phyloP scores from a whole-genome alignment of 148 eudicot species.

The Heliosperma pusillum region DNA sequence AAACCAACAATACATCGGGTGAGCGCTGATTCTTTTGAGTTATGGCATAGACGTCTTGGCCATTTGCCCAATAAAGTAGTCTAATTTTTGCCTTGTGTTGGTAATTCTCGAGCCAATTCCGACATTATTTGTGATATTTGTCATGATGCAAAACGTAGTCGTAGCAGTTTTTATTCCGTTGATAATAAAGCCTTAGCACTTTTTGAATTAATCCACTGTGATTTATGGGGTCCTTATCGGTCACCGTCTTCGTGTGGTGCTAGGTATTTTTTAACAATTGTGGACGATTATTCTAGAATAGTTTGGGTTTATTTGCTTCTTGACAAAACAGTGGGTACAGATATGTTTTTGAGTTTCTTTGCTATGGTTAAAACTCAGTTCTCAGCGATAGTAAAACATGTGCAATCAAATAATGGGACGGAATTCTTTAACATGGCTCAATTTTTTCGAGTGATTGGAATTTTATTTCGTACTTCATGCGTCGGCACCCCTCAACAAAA shows the following conservation, averaged over 20 bases:
- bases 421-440: neutral
- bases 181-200: neutral
- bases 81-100: neutral
- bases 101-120: neutral
- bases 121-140: neutral
- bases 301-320: no score
- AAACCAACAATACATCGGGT: neutral
- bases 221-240: no score
- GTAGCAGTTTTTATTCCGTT: neutral
- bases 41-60: neutral
- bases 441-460: neutral
- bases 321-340: no score
- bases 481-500: neutral
- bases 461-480: no score
- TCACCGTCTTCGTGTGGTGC: no score
- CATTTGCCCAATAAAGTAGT: neutral
- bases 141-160: neutral
- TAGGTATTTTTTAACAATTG: no score
- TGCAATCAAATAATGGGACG: neutral
- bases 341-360: no score
- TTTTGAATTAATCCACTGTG: neutral
- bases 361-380: no score
- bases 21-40: conserved; percentile 4
- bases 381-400: neutral
- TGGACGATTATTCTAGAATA: no score